Base-by-base conservation (phyloP, 192 early-diverging fungal genomes). In the Diversispora eburnea region DNA sequence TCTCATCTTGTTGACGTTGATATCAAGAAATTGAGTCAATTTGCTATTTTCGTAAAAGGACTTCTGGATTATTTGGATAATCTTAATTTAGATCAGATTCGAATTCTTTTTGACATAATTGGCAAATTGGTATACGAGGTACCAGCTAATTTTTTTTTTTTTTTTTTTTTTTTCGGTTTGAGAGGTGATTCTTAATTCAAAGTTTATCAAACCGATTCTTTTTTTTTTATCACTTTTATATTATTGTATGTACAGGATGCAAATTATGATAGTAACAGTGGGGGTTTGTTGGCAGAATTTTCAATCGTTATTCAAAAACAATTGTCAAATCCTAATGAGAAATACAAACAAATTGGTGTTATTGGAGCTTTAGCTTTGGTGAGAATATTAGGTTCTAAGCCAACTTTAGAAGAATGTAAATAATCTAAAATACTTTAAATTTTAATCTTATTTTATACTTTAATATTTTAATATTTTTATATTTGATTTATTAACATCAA, bases 301-400 rank as follows among this genome's bases (percentile, higher is more conserved):
- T 83, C 88, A 52, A 92, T 91, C 55, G 80, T 88, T 43, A 84
- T 92, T 67, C 81, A 91, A 74, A 93, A 93, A 63, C 91, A 91
- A 72, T 85, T 93, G n/a, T 84, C 91, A 7, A 92, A 89, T 70
- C 84, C 84, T 25, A 70, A 76, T 12, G 82, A 85, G 22, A 82
- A 77, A 42, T 88, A 88, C 74, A 93, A 91, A 70, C 84, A 86
- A 75, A 83, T 93, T 52, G 91, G 91, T 8, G 84, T 93, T 5
- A 85, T 92, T 61, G 91, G 88, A 49, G 84, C 86, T 0, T 79
- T 93, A 13, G 83, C 91, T 3, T 69, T 92, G 52, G 77, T 91
- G 15, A 83, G 85, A 48, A 85, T 85, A 60, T 77, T 93, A 48
- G 89, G 88, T 8, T 78, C 84, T 48, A 70, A 54, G 10, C 8